Percentiles rank a stretch among this genome's conserved stretches.
phyloP scores from a whole-genome alignment of 1,139 yeast species.

The Saccharomyces pastorianus region DNA sequence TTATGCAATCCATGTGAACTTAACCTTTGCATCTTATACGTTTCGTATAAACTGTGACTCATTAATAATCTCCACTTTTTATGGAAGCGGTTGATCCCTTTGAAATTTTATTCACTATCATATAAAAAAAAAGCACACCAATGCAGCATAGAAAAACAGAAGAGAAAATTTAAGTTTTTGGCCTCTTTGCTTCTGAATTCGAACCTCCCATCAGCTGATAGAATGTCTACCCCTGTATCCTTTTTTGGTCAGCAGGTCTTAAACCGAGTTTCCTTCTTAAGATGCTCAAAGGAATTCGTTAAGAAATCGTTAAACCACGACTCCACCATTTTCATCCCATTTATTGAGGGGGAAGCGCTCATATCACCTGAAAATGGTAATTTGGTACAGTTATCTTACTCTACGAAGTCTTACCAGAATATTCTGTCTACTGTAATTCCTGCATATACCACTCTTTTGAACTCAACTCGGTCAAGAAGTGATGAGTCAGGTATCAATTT shows the following conservation, averaged over 20 bases:
- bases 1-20: no score
- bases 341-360: constrained; percentile 30
- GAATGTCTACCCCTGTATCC: constrained; percentile 11
- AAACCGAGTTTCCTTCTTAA: constrained; percentile 71
- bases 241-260: constrained; percentile 51
- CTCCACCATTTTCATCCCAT: constrained; percentile 51
- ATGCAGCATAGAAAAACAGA: not conserved
- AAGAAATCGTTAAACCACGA: constrained; percentile 43
- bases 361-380: not conserved
- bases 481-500: constrained; percentile 26
- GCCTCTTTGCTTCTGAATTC: not conserved
- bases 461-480: constrained; percentile 17
- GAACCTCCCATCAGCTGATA: not conserved
- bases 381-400: not conserved
- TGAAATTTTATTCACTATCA: no score
- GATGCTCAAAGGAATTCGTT: constrained; percentile 60
- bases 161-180: not conserved
- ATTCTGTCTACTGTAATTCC: not conserved
- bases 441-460: constrained; percentile 7
- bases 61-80: no score
- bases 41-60: no score
- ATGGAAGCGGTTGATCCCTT: no score
- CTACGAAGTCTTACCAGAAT: not conserved
- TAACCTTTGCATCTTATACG: no score
- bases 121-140: no score